Conservation (phyloP, 2,329 filamentous ascomycete species). For the Scedosporium boydii region DNA sequence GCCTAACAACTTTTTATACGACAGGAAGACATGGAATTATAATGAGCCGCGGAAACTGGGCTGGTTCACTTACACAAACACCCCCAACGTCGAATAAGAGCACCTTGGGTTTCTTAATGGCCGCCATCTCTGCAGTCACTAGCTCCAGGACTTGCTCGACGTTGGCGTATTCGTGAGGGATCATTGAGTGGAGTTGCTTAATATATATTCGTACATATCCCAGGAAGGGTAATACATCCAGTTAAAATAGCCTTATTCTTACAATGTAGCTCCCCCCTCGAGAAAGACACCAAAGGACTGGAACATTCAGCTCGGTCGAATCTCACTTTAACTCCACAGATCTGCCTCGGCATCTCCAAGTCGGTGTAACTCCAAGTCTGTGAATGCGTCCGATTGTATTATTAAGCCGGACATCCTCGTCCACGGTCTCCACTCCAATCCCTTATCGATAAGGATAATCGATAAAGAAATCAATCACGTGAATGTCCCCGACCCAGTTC, state of each 20-base stretch:
- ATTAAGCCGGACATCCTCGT: background rate
- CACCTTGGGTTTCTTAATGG: conserved; percentile 52
- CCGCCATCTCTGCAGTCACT: conserved; percentile 27
- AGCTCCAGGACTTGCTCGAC: conserved; percentile 21
- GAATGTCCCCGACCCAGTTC: conserved; percentile 1
- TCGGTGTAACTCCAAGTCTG: no score
- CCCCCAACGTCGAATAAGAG: conserved; percentile 93
- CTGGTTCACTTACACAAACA: conserved; percentile 67
- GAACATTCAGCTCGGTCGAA: background rate
- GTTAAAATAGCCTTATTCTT: background rate
- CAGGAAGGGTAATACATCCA: background rate
- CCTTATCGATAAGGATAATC: background rate
- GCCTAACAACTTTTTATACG: no score
- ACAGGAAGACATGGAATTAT: no score
- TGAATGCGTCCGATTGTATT: background rate
- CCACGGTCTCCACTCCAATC: background rate
- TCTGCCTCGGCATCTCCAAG: background rate
- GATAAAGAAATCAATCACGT: background rate
- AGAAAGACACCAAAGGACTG: no score
- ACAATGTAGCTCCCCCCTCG: no score
- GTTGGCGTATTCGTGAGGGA: conserved; percentile 9
- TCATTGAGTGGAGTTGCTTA: background rate
- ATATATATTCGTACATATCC: background rate
- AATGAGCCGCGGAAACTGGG: background rate
- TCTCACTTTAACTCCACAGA: background rate